Evolutionary conservation across 257 asterid genomes (phyloP).

Genomic region (Petunia secreta): DNA sequence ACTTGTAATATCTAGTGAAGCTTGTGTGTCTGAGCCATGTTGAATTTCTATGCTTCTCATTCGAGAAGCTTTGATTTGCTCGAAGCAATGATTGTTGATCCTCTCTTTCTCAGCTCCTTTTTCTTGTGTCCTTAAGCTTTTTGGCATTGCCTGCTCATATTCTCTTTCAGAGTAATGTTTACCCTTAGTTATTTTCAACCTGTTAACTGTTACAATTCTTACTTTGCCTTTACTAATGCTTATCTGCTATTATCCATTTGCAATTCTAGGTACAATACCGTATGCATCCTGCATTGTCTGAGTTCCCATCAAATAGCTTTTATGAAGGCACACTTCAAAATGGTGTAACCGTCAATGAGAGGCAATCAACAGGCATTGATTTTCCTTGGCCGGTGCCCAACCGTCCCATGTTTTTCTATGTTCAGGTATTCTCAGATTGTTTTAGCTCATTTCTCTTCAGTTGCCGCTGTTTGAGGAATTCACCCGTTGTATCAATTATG

Average conservation of each 20-base stretch:
- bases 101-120: background rate
- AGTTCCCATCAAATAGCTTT: conserved; percentile 97
- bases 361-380: conserved; percentile 97
- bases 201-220: conserved; percentile 6
- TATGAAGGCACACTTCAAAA: conserved; percentile 99
- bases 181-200: background rate
- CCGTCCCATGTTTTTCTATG: conserved; percentile 99
- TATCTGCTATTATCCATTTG: background rate
- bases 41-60: background rate
- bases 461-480: background rate
- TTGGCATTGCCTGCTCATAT: background rate
- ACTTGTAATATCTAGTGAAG: background rate
- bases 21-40: background rate
- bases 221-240: background rate
- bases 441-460: conserved; percentile 11
- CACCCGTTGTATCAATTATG: background rate
- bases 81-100: background rate
- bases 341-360: conserved; percentile 91
- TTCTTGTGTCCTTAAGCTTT: background rate
- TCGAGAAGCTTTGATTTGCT: background rate
- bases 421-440: conserved; percentile 60
- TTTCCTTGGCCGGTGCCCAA: conserved; percentile 99
- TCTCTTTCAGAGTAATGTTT: conserved; percentile 5
- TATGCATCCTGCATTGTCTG: conserved; percentile 99
- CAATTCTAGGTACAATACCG: conserved; percentile 88